Evolutionary conservation across 129 eudicot species (phyloP), one percentile per base, ranked within the genome.

Genomic region (Flaveria linearis): DNA sequence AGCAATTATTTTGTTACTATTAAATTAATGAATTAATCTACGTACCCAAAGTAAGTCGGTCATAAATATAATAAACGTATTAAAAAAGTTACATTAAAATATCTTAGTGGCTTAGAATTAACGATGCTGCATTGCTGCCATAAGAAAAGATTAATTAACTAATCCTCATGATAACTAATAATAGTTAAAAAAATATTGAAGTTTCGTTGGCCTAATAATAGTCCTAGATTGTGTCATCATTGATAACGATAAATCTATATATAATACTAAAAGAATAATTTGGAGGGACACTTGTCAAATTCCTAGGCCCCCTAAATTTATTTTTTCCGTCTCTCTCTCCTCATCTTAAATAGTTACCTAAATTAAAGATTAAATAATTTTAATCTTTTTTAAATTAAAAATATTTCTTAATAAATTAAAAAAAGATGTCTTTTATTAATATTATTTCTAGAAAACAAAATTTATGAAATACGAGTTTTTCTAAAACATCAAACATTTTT

Each of bases 41-140:
- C 49, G 47, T 23, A 6, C 13, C 71, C 81, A 75, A 82, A 56
- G 87, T 74, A 51, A 66, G 84, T 82, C 84, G 58, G 82, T 87
- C 64, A 75, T 76, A 75, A 58, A 72, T 61, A 26, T 13, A 51
- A 66, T 68, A 71, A 70, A 68, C 57, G 18, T 46, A 67, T n/a
- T 30, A 15, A 82, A 61, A 9, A 78, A 84, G 9, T 85, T 64
- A 77, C 16, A 68, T 14, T 73, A 82, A 26, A 84, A 15, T 63
- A 77, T 55, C 17, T 81, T 47, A 36, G 30, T 76, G 89, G 91
- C 56, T 81, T 64, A 67, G 16, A 80, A 78, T 45, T 45, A 45
- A 55, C 14, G 52, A 78, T 70, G 74, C 61, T 73, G 68, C 69
- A 26, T 73, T 73, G 16, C 53, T 73, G 16, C 53, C 53, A 49